These are phyloP conservation scores for Artemisia argyi DNA, from an alignment of 129 eudicot species.

Conservation along the genomic window DNA sequence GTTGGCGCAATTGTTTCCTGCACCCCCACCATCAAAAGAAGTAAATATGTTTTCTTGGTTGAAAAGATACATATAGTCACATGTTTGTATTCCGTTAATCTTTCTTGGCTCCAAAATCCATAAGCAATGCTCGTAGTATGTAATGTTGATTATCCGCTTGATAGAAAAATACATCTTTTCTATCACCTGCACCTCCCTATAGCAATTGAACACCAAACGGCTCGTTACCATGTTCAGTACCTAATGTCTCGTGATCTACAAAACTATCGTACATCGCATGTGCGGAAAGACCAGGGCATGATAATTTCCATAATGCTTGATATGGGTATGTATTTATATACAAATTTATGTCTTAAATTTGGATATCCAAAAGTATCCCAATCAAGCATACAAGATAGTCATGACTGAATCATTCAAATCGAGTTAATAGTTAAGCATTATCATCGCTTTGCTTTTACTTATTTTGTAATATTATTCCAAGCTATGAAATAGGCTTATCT, in stretches of 20 bases:
- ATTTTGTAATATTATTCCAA: too few species aligned
- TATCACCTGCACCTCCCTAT: constrained; percentile 82
- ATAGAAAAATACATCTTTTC: constrained; percentile 94
- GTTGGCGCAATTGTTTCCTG: constrained; percentile 97
- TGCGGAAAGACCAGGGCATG: too few species aligned
- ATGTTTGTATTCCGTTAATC: constrained; percentile 78
- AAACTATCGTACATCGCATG: not conserved
- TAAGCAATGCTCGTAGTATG: constrained; percentile 85
- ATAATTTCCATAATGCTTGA: too few species aligned
- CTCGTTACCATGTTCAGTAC: too few species aligned
- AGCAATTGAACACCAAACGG: constrained; percentile 2
- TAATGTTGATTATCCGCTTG: constrained; percentile 99
- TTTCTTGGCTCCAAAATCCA: constrained; percentile 96
- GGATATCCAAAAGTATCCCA: too few species aligned
- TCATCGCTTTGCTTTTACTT: too few species aligned
- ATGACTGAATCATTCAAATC: too few species aligned
- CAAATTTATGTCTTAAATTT: too few species aligned
- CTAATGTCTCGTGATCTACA: not conserved
- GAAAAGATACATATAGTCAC: constrained; percentile 82
- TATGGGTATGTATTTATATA: too few species aligned
- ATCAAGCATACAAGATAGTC: too few species aligned
- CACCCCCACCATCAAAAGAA: constrained; percentile 88
- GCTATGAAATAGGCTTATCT: too few species aligned
- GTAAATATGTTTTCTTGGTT: constrained; percentile 81
- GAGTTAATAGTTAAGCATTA: too few species aligned